Conservation (phyloP, 2,329 filamentous ascomycete species). For the Pseudogymnoascus pannorum region DNA sequence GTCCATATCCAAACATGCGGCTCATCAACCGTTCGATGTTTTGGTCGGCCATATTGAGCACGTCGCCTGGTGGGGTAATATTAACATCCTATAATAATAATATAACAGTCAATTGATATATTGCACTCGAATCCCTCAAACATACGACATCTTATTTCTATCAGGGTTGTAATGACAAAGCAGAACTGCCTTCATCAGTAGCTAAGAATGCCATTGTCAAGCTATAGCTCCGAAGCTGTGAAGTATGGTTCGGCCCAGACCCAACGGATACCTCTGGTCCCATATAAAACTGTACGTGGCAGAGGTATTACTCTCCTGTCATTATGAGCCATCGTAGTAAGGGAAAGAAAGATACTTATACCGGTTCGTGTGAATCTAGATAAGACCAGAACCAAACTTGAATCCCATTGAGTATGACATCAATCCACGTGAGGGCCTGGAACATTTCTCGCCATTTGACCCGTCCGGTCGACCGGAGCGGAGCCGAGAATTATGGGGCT, state of each 20-base stretch:
- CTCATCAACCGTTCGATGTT: constrained; percentile 45
- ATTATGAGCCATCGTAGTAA: no score
- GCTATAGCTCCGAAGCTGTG: not conserved
- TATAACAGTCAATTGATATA: not conserved
- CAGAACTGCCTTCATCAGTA: not conserved
- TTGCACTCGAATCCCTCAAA: not conserved
- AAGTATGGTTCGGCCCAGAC: not conserved
- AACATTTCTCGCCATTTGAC: constrained; percentile 35
- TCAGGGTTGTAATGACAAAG: not conserved
- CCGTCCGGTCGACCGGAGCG: constrained; percentile 29
- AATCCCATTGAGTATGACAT: not conserved
- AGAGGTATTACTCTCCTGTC: not conserved
- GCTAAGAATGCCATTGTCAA: not conserved
- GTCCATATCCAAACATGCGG: constrained; percentile 59
- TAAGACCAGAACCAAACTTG: not conserved
- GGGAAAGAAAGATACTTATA: not conserved
- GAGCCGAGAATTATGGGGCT: not conserved
- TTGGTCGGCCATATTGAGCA: not conserved
- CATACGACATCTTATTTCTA: not conserved
- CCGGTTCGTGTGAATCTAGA: no score
- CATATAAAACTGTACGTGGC: not conserved
- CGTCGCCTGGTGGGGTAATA: not conserved
- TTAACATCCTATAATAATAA: not conserved
- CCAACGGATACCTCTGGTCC: not conserved
- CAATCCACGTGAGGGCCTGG: constrained; percentile 14